Evolutionary conservation across 495 filamentous ascomycete species (phyloP).

Genomic region (Annulohypoxylon stygium): DNA sequence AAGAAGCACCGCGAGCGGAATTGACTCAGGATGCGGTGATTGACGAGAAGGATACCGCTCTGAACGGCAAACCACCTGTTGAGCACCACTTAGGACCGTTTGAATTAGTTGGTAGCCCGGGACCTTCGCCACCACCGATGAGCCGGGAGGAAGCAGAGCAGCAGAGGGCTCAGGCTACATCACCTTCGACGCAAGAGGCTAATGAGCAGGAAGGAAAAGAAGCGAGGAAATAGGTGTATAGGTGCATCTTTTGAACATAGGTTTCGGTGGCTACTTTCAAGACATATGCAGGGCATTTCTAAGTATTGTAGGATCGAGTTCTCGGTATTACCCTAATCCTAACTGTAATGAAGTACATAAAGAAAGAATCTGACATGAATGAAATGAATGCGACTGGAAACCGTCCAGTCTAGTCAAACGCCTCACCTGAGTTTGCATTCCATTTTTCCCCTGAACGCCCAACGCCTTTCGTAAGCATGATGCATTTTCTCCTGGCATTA

Average conservation of each 20-base stretch:
- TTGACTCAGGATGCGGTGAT: neutral
- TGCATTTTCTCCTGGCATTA: conserved; percentile 25
- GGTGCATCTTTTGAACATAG: neutral
- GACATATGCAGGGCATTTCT: neutral
- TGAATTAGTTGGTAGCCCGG: conserved; percentile 29
- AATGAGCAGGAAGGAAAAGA: conserved; percentile 17
- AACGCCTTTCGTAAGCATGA: conserved; percentile 38
- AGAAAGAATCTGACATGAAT: conserved; percentile 32
- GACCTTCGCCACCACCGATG: conserved; percentile 29
- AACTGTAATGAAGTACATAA: conserved; percentile 28
- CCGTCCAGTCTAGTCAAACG: conserved; percentile 30
- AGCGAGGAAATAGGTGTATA: neutral
- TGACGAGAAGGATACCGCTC: neutral
- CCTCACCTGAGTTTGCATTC: conserved; percentile 11
- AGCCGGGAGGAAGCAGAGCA: conserved; percentile 29
- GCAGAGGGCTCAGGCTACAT: conserved; percentile 4
- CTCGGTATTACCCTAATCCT: conserved; percentile 38
- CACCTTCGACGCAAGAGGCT: conserved; percentile 6
- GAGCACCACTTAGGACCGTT: conserved; percentile 15
- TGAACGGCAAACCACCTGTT: neutral
- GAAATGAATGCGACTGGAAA: conserved; percentile 36
- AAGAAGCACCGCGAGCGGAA: conserved; percentile 5
- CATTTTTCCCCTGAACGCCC: conserved; percentile 5
- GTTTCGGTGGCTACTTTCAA: neutral
- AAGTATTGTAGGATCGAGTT: conserved; percentile 14